Evolutionary conservation across 192 early-diverging fungal genomes (phyloP).

Genomic region (Coemansia sp.): DNA sequence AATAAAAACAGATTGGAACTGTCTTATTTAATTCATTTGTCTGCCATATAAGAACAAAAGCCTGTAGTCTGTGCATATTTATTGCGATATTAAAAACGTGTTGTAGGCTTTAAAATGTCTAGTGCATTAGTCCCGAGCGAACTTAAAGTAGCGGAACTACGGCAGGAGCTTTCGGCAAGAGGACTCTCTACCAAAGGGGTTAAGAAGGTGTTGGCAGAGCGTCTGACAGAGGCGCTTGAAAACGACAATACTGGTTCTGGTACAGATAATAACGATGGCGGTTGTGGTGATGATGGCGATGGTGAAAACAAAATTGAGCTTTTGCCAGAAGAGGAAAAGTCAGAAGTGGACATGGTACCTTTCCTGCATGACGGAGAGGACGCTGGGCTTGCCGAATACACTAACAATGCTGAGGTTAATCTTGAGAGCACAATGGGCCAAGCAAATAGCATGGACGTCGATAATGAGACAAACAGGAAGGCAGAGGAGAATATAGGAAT

Average conservation of each 20-base stretch:
- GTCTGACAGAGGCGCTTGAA: slow-evolving; percentile 59
- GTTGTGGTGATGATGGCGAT: neutral
- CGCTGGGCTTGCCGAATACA: neutral
- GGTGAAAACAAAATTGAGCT: slow-evolving; percentile 27
- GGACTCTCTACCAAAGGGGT: slow-evolving; percentile 60
- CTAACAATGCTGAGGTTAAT: neutral
- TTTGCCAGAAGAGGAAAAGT: slow-evolving; percentile 21
- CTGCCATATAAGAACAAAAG: neutral
- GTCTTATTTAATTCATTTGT: neutral
- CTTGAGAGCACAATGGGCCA: neutral
- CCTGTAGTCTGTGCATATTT: neutral
- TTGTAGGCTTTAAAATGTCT: slow-evolving; percentile 16
- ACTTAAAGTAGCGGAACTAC: slow-evolving; percentile 65
- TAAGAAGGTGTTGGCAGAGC: slow-evolving; percentile 64
- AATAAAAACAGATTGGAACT: neutral
- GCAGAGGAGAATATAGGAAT: neutral
- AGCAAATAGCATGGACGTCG: neutral
- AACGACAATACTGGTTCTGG: neutral
- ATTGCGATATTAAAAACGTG: neutral
- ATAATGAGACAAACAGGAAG: neutral
- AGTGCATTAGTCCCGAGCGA: slow-evolving; percentile 35
- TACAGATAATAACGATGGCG: slow-evolving; percentile 1
- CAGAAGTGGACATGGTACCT: neutral
- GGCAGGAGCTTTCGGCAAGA: slow-evolving; percentile 58
- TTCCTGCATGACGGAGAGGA: neutral